These are phyloP conservation scores for Hypocreales sp. DNA, from an alignment of 2,329 filamentous ascomycete species.

Conservation along the genomic window DNA sequence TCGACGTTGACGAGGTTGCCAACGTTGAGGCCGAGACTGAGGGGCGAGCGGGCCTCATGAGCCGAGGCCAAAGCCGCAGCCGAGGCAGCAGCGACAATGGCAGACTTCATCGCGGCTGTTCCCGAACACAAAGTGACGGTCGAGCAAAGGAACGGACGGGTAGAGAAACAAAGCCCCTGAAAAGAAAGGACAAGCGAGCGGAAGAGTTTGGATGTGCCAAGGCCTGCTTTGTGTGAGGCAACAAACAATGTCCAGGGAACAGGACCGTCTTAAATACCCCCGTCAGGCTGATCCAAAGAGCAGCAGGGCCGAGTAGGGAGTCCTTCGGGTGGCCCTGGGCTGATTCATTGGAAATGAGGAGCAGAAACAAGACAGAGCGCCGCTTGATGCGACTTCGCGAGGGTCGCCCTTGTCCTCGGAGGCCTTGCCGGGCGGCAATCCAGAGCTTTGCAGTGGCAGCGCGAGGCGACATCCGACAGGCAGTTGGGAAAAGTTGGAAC, in stretches of 20 bases:
- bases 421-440: too few relatives aligned
- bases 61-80: constrained; percentile 5
- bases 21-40: constrained; percentile 2
- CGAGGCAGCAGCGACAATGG: constrained; percentile 7
- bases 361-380: too few relatives aligned
- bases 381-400: too few relatives aligned
- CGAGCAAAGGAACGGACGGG: constrained; percentile 8
- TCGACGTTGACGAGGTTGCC: constrained; percentile 2
- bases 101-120: constrained; percentile 10
- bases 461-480: too few relatives aligned
- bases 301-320: too few relatives aligned
- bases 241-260: too few relatives aligned
- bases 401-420: too few relatives aligned
- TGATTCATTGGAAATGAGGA: too few relatives aligned
- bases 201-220: constrained; percentile 3
- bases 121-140: neutral
- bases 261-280: constrained; percentile 9
- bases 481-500: too few relatives aligned
- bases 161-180: constrained; percentile 5
- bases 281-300: too few relatives aligned
- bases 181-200: constrained; percentile 6
- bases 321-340: too few relatives aligned
- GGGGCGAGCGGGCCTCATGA: constrained; percentile 6
- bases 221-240: constrained; percentile 4
- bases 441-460: too few relatives aligned